Base-by-base conservation (phyloP, 1,284 basidiomycete genomes). In the Inonotus obliquus region DNA sequence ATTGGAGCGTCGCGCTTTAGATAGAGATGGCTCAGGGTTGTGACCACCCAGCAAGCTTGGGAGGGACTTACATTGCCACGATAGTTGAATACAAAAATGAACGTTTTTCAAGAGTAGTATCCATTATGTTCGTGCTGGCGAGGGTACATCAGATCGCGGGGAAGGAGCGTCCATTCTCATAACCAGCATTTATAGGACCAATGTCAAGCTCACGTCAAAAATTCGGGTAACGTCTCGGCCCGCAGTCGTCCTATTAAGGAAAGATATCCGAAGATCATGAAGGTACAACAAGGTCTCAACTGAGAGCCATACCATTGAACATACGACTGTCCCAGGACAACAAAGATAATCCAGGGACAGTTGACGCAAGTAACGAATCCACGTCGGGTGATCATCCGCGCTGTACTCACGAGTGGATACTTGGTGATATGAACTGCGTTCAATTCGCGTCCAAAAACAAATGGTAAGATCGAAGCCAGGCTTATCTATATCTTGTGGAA, bases 1-100 rank as follows among this genome's bases (percentile, higher is more conserved):
- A 59, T 37, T 63, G 61, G 21, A 63, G 52, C n/a, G 48, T 41
- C 11, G 47, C 39, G 38, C 61, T 63, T 29, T n/a, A 35, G 6
- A 44, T 2, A 21, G 4, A 10, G 14, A 14, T 11, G 25, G 29
- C 6, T 52, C 17, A n/a, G 9, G 9, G 23, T 17, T 17, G n/a
- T 7, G 41, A 10, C 19, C 29, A 6, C 4, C 25, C 9, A 57
- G 9, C 32, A 29, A 37, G n/a, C 14, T 1, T 27, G 19, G 9
- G 17, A 25, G 54, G 17, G 17, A 29, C 58, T 39, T 25, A 60
- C 58, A 60, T 53, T 38, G 32, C 25, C 37, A 32, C 35, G 13
- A 60, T 35, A 4, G 58, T 25, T 10, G 35, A 32, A 13, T 25
- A 45, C 1, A 29, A 49, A 29, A 44, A 53, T 9, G 39, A 27